Base-by-base conservation (phyloP, 1,284 basidiomycete species). In the Butyriboletus appendiculatus region DNA sequence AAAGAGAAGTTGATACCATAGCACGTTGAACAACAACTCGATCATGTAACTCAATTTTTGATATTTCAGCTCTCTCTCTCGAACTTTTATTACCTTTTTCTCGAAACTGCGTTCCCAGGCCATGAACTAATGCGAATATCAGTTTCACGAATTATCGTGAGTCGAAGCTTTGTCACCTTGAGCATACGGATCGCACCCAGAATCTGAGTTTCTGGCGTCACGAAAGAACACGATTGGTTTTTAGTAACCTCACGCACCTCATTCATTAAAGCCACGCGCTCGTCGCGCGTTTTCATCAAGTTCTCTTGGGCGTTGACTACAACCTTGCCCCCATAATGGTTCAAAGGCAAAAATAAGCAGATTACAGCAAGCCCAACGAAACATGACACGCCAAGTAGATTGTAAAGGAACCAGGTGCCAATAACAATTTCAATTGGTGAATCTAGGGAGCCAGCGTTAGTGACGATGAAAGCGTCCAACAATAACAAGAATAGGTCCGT, bases 81-180 rank as follows among this genome's bases (percentile, higher is more conserved):
- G 82, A 56, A 96, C 78, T 48, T 81, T 84, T 52, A 90, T 70
- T 9, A 96, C 86, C 9, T 82, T 80, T 32, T 79, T 76, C 72
- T 96, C 93, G 64, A 96, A 96, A 62, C 86, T 91, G 20, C 91
- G 84, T 72, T 97, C 95, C 94, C 94, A 96, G 11, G 92, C 92
- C 92, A 96, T 95, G 71, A 95, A 95, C 84, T 90, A 57, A 24
- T 22, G 24, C 9, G 9, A 37, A 28, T 4, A 45, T 73, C 42
- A 65, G 35, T 18, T n/a, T 33, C 14, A 41, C 2, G n/a, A 12
- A 14, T 0, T 15, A 40, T 46, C 4, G 11, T 8, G n/a, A 28
- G 50, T 37, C 9, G 0, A 48, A 44, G 22, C 7, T 2, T 37
- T 41, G 56, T 39, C 51, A 86, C 84, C 78, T 97, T 96, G 63